Conservation (phyloP, 2,329 filamentous ascomycete genomes). For the Calonectria henricotiae region DNA sequence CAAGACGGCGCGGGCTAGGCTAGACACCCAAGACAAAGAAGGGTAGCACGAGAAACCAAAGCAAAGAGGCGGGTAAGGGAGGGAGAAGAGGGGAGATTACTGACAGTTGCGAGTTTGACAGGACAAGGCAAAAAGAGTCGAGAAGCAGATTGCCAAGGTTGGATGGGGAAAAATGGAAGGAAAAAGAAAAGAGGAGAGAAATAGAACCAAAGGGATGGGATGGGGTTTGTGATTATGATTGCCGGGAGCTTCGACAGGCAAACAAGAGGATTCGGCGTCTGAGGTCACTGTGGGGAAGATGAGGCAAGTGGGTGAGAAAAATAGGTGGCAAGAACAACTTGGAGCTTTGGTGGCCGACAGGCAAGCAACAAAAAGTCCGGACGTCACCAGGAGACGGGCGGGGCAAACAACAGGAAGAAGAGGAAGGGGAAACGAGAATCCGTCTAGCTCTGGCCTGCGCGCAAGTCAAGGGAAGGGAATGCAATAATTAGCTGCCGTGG, state of each 20-base stretch:
- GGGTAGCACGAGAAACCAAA: slow-evolving; percentile 12
- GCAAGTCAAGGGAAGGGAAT: slow-evolving; percentile 24
- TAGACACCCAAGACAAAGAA: slow-evolving; percentile 11
- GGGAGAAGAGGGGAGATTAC: slow-evolving; percentile 21
- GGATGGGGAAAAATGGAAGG: slow-evolving; percentile 1
- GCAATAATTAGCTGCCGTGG: slow-evolving; percentile 20
- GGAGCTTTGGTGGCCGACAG: slow-evolving; percentile 13
- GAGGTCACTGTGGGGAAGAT: slow-evolving; percentile 40
- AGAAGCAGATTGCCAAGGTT: not conserved
- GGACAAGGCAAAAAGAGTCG: not conserved
- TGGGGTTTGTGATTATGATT: slow-evolving; percentile 18
- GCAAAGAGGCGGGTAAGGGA: not conserved
- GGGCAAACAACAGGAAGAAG: not conserved
- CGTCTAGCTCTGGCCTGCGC: not conserved
- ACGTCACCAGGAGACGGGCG: slow-evolving; percentile 22
- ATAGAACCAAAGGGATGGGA: slow-evolving; percentile 36
- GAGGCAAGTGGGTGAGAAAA: slow-evolving; percentile 28
- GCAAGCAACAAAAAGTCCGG: slow-evolving; percentile 7
- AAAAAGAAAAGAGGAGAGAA: slow-evolving; percentile 36
- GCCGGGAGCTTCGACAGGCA: slow-evolving; percentile 11
- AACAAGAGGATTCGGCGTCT: slow-evolving; percentile 28
- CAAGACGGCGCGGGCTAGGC: slow-evolving; percentile 8
- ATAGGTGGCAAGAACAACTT: slow-evolving; percentile 27
- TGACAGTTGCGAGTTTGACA: slow-evolving; percentile 14
- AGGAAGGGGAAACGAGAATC: slow-evolving; percentile 18